These are phyloP conservation scores for Boletus holoroseus DNA, from an alignment of 1,284 basidiomycete genomes.

Conservation along the genomic window DNA sequence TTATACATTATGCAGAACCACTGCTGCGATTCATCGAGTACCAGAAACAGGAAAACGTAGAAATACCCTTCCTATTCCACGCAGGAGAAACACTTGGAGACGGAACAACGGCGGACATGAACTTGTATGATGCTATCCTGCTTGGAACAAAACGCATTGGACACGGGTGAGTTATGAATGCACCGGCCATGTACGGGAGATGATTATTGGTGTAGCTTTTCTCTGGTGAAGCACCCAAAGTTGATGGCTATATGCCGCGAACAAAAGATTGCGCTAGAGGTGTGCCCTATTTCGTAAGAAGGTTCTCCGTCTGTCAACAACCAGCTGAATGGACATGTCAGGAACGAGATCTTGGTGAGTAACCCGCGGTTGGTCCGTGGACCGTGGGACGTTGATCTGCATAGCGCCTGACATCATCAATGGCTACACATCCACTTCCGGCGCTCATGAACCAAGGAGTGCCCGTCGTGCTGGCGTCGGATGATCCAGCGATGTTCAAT, in stretches of 20 bases:
- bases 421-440: slow-evolving; percentile 67
- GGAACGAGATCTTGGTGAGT: slow-evolving; percentile 60
- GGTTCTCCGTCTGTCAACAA: slow-evolving; percentile 1
- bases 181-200: neutral
- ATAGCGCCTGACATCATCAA: slow-evolving; percentile 66
- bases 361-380: neutral
- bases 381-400: neutral
- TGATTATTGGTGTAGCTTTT: slow-evolving; percentile 43
- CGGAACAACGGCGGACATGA: slow-evolving; percentile 61
- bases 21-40: slow-evolving; percentile 56
- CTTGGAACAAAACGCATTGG: slow-evolving; percentile 76
- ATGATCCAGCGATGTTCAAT: slow-evolving; percentile 67
- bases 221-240: slow-evolving; percentile 65
- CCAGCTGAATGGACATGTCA: slow-evolving; percentile 22
- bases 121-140: slow-evolving; percentile 71
- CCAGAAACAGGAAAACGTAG: slow-evolving; percentile 35
- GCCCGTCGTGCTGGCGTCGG: slow-evolving; percentile 60
- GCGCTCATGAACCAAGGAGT: slow-evolving; percentile 62
- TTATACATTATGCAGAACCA: slow-evolving; percentile 59
- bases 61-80: slow-evolving; percentile 74
- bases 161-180: slow-evolving; percentile 47
- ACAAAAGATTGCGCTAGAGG: slow-evolving; percentile 59
- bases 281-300: slow-evolving; percentile 62
- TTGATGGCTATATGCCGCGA: slow-evolving; percentile 61
- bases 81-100: slow-evolving; percentile 74